Percentiles rank a stretch among this genome's conserved stretches.
Conservation (phyloP, 202 grass and related monocot species). For the Digitaria exilis region DNA sequence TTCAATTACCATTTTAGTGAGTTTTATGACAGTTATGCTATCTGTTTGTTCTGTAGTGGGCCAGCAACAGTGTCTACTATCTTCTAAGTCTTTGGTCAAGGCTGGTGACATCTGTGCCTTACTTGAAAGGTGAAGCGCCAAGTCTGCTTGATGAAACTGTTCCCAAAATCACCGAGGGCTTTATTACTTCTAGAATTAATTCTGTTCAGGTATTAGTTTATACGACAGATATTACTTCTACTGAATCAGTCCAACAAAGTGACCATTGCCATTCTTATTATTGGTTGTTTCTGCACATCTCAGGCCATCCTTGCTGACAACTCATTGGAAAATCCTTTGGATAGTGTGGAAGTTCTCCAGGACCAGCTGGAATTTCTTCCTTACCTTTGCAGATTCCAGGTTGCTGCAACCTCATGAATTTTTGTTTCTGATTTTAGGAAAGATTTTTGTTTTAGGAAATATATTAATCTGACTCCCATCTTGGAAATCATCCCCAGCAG, state of each 20-base stretch:
- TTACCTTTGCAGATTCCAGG: slow-evolving; percentile 99
- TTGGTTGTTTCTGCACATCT: slow-evolving; percentile 42
- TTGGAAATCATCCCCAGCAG: slow-evolving; percentile 1
- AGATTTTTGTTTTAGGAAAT: slow-evolving; percentile 38
- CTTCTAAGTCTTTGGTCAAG: slow-evolving; percentile 96
- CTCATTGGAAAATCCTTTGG: slow-evolving; percentile 84
- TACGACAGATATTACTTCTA: slow-evolving; percentile 24
- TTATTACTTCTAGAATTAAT: slow-evolving; percentile 97
- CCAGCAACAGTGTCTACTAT: slow-evolving; percentile 96
- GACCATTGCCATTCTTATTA: slow-evolving; percentile 8
- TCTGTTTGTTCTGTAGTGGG: slow-evolving; percentile 73
- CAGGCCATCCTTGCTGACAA: slow-evolving; percentile 78
- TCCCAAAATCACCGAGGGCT: slow-evolving; percentile 95
- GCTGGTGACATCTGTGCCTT: slow-evolving; percentile 96
- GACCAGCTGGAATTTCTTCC: slow-evolving; percentile 98
- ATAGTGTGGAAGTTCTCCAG: slow-evolving; percentile 94
- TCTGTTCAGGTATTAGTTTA: slow-evolving; percentile 82
- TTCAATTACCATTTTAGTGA: neutral
- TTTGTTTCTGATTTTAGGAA: slow-evolving; percentile 24
- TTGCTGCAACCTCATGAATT: slow-evolving; percentile 43
- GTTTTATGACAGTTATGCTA: slow-evolving; percentile 45
- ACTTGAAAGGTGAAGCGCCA: slow-evolving; percentile 94
- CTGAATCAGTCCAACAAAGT: slow-evolving; percentile 21
- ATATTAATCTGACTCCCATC: slow-evolving; percentile 12
- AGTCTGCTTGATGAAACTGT: slow-evolving; percentile 97